A percentile compares a stretch with the other conserved stretches of the same genome.
phyloP scores from a whole-genome alignment of 257 asterid genomes.

The Verbascum thapsus region DNA sequence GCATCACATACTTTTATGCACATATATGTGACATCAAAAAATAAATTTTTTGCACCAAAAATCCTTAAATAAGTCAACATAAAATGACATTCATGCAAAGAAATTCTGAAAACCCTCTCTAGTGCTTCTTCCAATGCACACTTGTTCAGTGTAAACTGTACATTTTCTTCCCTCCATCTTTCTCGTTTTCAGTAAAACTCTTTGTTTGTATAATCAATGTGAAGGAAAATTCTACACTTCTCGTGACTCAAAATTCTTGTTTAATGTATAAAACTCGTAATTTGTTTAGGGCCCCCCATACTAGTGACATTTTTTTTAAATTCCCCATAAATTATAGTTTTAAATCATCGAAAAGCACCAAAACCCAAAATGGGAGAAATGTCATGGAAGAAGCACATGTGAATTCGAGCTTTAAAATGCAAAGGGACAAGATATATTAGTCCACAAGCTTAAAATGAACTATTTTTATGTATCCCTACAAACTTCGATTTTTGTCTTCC shows the following conservation, averaged over 20 bases:
- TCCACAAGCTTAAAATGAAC: slow-evolving; percentile 4
- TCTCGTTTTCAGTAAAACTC: not conserved
- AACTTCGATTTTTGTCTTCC: not conserved
- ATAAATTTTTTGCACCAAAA: too few relatives aligned
- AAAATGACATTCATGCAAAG: too few relatives aligned
- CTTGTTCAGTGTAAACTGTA: too few relatives aligned
- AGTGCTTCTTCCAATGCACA: too few relatives aligned
- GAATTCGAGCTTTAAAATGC: slow-evolving; percentile 32
- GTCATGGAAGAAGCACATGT: slow-evolving; percentile 23
- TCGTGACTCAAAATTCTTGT: slow-evolving; percentile 1
- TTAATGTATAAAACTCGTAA: not conserved
- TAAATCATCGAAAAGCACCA: not conserved
- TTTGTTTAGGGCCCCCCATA: not conserved
- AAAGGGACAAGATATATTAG: slow-evolving; percentile 20
- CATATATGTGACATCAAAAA: too few relatives aligned
- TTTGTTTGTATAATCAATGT: slow-evolving; percentile 9
- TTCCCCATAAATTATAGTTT: too few relatives aligned
- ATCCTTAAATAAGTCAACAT: too few relatives aligned
- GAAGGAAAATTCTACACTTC: slow-evolving; percentile 20
- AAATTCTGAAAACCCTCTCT: too few relatives aligned
- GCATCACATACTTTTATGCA: too few relatives aligned
- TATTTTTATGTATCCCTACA: not conserved
- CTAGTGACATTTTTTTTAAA: slow-evolving; percentile 23
- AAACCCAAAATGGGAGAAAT: not conserved
- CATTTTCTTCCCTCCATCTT: too few relatives aligned